Base-by-base conservation (phyloP, 73 alveolate genomes). In the Paramecium octaurelia region DNA sequence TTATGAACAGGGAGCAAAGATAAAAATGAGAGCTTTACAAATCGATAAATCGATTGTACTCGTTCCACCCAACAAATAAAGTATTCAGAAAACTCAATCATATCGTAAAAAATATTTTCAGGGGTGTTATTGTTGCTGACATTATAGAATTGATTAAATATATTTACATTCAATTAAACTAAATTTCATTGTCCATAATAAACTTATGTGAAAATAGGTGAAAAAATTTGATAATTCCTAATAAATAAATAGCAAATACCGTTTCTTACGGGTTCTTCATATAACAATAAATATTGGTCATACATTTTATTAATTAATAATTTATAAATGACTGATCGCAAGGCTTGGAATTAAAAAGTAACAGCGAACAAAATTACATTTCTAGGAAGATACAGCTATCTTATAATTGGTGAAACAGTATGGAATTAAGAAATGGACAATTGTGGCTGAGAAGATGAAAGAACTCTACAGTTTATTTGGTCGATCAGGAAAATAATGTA, bases 401-500 rank as follows among this genome's bases (percentile, higher is more conserved):
- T 88, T 58, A 16, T 95, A 83, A 57, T 69, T 96, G 7, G 99
- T 96, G 8, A 94, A 92, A 12, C 77, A 93, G 84, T 93, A 76
- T 70, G 98, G 98, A 23, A 95, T 95, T 14, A 95, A 95, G 93
- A 95, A 95, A 43, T 97, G 99, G 99, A 93, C 99, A 7, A 93
- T 88, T 9, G 95, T 97, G 9, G 96, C 99, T 48, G 60, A 93
- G 69, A 84, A 92, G 68, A 89, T 95, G 70, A 92, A 86, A 70
- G 98, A 95, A 29, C 59, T 91, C 57, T 97, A 58, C 86, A 40
- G 91, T 29, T 92, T 94, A 46, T 42, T 46, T 27, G 96, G 96
- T 1, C 88, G 99, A 58, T 94, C 98, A 70, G 99, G 99, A 24
- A 98, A 98, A 93, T 95, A 97, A 93, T 98, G 99, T 93, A 80